These are phyloP conservation scores for Agapanthus africanus DNA, from an alignment of 106 monocot species.

Conservation along the genomic window DNA sequence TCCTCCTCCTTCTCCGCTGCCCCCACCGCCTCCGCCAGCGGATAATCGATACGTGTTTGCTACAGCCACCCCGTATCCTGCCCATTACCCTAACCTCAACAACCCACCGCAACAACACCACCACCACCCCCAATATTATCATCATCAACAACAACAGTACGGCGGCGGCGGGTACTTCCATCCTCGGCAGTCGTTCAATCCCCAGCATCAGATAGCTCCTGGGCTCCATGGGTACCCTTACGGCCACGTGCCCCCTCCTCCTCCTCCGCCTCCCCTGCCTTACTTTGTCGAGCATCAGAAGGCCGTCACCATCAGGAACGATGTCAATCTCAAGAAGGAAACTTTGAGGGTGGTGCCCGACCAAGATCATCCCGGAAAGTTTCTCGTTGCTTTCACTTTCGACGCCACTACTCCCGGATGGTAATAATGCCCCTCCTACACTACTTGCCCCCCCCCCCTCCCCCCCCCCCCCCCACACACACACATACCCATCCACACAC, in stretches of 20 bases:
- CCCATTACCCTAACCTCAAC: conserved; percentile 52
- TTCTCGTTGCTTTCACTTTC: conserved; percentile 76
- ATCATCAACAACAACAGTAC: not conserved
- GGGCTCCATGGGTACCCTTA: conserved; percentile 19
- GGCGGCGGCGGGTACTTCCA: conserved; percentile 35
- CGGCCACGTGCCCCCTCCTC: conserved; percentile 43
- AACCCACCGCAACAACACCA: not conserved
- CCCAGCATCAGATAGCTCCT: conserved; percentile 15
- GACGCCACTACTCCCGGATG: conserved; percentile 77
- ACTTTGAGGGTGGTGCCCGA: conserved; percentile 77
- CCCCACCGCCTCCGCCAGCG: conserved; percentile 15
- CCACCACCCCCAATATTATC: conserved; percentile 17
- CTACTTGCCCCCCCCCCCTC: too few relatives aligned
- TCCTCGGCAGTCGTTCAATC: conserved; percentile 26
- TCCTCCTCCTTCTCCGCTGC: not conserved
- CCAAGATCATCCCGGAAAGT: conserved; percentile 48
- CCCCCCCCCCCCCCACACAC: not conserved
- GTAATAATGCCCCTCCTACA: conserved; percentile 12
- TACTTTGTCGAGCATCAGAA: conserved; percentile 86
- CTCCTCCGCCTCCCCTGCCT: conserved; percentile 16
- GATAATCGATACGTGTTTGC: conserved; percentile 66
- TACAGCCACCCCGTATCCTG: conserved; percentile 54
- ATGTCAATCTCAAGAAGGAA: conserved; percentile 95
- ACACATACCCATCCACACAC: too few relatives aligned
- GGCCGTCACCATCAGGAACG: conserved; percentile 81